A percentile compares a stretch with the other conserved stretches of the same genome.
phyloP scores from a whole-genome alignment of 2,329 filamentous ascomycete genomes.

The Colletotrichum falcatum region DNA sequence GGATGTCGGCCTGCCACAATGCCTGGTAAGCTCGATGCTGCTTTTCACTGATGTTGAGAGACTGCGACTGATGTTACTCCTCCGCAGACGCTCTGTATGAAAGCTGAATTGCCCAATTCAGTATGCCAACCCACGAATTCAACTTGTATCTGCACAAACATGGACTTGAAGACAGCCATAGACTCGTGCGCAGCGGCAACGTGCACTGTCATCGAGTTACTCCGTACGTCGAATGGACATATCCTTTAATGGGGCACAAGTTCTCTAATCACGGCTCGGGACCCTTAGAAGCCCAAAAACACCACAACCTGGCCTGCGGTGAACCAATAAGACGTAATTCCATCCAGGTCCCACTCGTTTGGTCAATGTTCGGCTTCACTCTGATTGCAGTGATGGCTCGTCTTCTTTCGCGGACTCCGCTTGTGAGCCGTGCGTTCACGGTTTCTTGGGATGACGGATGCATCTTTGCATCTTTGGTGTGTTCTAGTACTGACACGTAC shows the following conservation, averaged over 20 bases:
- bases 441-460: neutral
- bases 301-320: neutral
- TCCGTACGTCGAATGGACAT: neutral
- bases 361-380: conserved; percentile 1
- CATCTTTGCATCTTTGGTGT: neutral
- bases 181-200: neutral
- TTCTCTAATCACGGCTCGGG: neutral
- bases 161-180: neutral
- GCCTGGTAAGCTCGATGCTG: neutral
- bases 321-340: neutral
- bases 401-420: neutral
- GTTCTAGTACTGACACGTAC: no score
- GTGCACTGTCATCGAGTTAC: neutral
- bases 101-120: neutral
- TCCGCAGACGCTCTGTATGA: neutral
- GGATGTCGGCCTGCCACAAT: neutral
- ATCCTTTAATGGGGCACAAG: neutral
- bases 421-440: neutral
- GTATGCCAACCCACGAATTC: neutral
- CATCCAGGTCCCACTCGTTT: neutral
- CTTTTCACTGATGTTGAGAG: neutral
- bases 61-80: neutral
- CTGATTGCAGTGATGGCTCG: neutral
- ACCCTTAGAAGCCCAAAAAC: neutral
- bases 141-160: neutral